Conservation (phyloP, 305 asterid species). For the Fraxinus velutina region DNA sequence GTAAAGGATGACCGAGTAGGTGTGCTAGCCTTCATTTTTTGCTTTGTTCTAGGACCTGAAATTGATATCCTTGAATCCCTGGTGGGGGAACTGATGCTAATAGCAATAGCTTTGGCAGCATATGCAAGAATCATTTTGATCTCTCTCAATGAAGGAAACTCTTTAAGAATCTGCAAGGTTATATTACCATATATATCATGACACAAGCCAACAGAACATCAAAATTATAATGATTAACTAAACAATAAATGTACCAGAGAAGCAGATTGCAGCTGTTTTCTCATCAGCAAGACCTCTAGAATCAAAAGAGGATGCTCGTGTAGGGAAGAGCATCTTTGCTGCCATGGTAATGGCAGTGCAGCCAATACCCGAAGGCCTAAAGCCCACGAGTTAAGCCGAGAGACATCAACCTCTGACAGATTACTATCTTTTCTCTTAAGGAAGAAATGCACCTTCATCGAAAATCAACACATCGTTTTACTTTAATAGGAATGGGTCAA, state of each 20-base stretch:
- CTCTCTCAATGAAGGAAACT: conserved; percentile 86
- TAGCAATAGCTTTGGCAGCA: conserved; percentile 90
- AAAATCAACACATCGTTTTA: conserved; percentile 30
- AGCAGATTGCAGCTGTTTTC: conserved; percentile 97
- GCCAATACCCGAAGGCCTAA: conserved; percentile 97
- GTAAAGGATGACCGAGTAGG: conserved; percentile 77
- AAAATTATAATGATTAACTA: conserved; percentile 17
- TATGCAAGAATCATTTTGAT: conserved; percentile 67
- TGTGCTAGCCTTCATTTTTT: conserved; percentile 65
- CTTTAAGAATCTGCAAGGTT: conserved; percentile 72
- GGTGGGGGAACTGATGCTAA: conserved; percentile 71
- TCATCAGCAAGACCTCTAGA: conserved; percentile 91
- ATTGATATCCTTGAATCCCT: conserved; percentile 70
- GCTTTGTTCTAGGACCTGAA: conserved; percentile 78
- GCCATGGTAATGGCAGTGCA: conserved; percentile 95
- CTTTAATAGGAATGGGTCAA: conserved; percentile 23
- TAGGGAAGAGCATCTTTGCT: conserved; percentile 91
- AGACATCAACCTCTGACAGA: conserved; percentile 79
- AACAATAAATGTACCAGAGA: conserved; percentile 60
- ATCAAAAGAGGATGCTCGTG: conserved; percentile 97
- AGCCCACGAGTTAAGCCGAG: conserved; percentile 95
- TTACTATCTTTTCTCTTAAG: conserved; percentile 90
- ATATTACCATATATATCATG: conserved; percentile 27
- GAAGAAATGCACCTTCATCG: conserved; percentile 87
- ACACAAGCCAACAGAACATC: conserved; percentile 14